A percentile compares a stretch with the other conserved stretches of the same genome.
Evolutionary conservation across 176 grass and related monocot genomes (phyloP).

Genomic region (Themeda triandra): DNA sequence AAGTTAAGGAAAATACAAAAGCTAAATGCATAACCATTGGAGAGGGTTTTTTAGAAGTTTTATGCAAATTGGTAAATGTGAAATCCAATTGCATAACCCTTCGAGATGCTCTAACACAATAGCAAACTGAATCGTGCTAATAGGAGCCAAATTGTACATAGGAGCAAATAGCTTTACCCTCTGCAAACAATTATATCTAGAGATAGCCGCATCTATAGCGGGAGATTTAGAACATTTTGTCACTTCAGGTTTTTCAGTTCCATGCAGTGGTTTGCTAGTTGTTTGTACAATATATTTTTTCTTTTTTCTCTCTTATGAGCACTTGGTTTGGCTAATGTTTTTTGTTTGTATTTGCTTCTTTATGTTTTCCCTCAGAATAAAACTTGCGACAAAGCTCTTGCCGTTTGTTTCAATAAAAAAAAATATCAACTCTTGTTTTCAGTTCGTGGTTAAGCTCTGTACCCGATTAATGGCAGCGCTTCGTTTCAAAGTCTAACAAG

Average conservation of each 20-base stretch:
- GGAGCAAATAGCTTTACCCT: too few species aligned
- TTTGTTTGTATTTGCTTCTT: too few species aligned
- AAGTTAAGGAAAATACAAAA: too few species aligned
- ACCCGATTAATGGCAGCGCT: not conserved
- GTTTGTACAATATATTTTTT: not conserved
- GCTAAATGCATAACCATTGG: too few species aligned
- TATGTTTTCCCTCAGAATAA: too few species aligned
- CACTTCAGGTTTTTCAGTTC: not conserved
- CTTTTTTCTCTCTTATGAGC: not conserved
- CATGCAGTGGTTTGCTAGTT: not conserved
- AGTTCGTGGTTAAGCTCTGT: not conserved
- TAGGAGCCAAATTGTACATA: not conserved
- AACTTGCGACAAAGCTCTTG: not conserved
- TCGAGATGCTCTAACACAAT: too few species aligned
- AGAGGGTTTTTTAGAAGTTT: too few species aligned
- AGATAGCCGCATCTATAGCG: too few species aligned
- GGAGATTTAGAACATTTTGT: not conserved
- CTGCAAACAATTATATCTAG: not conserved
- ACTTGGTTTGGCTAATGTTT: not conserved
- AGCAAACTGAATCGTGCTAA: not conserved
- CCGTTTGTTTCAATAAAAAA: not conserved
- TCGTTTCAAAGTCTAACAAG: not conserved
- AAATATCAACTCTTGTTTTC: not conserved
- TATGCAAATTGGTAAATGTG: too few species aligned
- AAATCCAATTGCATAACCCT: too few species aligned